Evolutionary conservation across 192 early-diverging fungal species (phyloP).

Genomic region (Backusella sp.): DNA sequence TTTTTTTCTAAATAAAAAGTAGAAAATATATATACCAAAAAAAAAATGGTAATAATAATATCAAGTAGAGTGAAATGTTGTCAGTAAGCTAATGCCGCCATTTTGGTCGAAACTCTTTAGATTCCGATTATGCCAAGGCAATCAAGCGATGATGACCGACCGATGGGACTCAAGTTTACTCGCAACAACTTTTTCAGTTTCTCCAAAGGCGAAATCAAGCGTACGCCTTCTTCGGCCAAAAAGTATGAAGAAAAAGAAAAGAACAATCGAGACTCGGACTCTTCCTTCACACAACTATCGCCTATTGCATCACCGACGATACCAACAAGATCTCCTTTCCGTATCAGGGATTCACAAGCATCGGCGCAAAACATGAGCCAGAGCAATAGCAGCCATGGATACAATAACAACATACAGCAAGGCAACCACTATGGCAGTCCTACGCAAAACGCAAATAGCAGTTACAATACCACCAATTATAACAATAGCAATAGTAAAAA

Average conservation of each 20-base stretch:
- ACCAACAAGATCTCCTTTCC: slow-evolving; percentile 13
- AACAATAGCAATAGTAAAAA: background rate
- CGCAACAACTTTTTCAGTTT: slow-evolving; percentile 15
- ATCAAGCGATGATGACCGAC: slow-evolving; percentile 14
- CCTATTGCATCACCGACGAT: background rate
- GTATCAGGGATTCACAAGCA: slow-evolving; percentile 17
- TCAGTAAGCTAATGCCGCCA: background rate
- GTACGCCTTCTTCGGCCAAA: background rate
- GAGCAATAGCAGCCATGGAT: background rate
- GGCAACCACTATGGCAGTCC: background rate
- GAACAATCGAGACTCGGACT: background rate
- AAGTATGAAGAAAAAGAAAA: background rate
- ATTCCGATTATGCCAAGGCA: slow-evolving; percentile 12
- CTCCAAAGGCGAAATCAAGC: background rate
- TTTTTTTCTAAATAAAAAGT: background rate
- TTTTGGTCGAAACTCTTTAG: background rate
- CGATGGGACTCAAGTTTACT: slow-evolving; percentile 15
- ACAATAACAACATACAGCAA: background rate
- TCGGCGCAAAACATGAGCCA: background rate
- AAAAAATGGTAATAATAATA: too few relatives aligned
- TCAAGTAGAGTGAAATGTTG: background rate
- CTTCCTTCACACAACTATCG: background rate
- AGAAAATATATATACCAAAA: background rate
- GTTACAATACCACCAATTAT: background rate
- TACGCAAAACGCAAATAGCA: background rate